Evolutionary conservation across 176 grass and related monocot species (phyloP), one percentile per base, ranked within the genome.

Genomic region (Eleusine indica): DNA sequence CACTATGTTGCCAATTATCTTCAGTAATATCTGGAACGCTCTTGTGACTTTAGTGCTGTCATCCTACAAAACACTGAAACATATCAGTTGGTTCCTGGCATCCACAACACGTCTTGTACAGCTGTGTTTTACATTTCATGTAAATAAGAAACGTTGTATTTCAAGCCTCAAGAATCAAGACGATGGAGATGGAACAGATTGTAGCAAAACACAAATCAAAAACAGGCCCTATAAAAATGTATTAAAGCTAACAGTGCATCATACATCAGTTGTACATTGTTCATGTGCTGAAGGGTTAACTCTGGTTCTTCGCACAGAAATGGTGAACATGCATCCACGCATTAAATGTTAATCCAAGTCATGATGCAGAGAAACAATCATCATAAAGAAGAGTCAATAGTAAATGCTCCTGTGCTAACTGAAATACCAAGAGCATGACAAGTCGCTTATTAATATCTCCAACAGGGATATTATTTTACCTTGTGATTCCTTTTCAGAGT

Each of bases 401-500:
- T 58, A 58, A 21, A n/a, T 58, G 19, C 54, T 58, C 5, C 13
- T n/a, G 19, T n/a, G 19, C 54, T n/a, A 58, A n/a, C 54, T 58
- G 54, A 58, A 58, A 54, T 18, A 54, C 14, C 16, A 54, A 18
- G 13, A 54, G 52, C 52, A 56, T 56, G 53, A 19, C 6, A 4
- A 56, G 9, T 60, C 18, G n/a, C 56, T 60, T n/a, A 2, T 19
- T 3, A 60, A 22, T 9, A 60, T 60, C 56, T 60, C 19, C 56
- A 60, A 60, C 7, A 60, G 4, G 53, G 53, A 56, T n/a, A 78
- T 14, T 18, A 42, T 16, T 84, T 75, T 88, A 94, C 95, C 90
- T 98, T 95, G 86, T 98, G 70, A 83, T 89, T 93, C 72, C 73
- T 94, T 73, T 86, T 98, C 28, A 95, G 79, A 88, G 30, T 78